These are phyloP conservation scores for maize (Zea mays) DNA, from an alignment of 176 grass and related monocot species.

Conservation along the genomic window DNA sequence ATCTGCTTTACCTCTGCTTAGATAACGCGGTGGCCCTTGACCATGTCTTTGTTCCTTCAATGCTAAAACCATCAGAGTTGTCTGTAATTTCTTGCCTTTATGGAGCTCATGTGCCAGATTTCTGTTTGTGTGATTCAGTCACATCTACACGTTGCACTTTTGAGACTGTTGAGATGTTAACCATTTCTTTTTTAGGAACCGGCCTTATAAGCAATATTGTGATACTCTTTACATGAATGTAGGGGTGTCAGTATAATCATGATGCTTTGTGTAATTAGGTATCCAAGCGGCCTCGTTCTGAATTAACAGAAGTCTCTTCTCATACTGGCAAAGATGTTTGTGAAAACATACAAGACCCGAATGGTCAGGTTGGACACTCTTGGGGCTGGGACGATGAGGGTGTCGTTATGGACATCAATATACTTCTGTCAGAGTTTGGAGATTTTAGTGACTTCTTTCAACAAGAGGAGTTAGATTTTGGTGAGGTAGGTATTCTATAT, in stretches of 20 bases:
- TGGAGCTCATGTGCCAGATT: conserved; percentile 4
- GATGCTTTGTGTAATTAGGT: conserved; percentile 57
- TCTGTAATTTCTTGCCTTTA: conserved; percentile 14
- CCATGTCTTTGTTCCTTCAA: conserved; percentile 16
- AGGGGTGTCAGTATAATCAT: conserved; percentile 12
- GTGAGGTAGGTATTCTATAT: conserved; percentile 68
- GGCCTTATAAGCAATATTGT: neutral
- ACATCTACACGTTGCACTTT: neutral
- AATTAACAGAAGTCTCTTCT: conserved; percentile 57
- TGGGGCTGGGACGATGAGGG: conserved; percentile 84
- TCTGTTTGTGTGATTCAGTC: conserved; percentile 30
- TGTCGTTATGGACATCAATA: conserved; percentile 74
- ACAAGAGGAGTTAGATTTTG: conserved; percentile 71
- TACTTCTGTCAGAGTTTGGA: conserved; percentile 88
- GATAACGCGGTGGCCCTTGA: neutral
- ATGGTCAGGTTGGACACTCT: conserved; percentile 50
- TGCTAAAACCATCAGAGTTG: conserved; percentile 16
- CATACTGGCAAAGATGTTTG: conserved; percentile 59
- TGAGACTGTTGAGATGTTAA: neutral
- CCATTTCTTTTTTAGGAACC: neutral
- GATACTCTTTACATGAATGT: neutral
- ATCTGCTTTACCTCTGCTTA: neutral
- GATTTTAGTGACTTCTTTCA: conserved; percentile 94
- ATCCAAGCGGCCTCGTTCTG: conserved; percentile 60
- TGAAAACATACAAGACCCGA: conserved; percentile 51